phyloP scores from a whole-genome alignment of 208 protist species.

The Leishmania tropica region DNA sequence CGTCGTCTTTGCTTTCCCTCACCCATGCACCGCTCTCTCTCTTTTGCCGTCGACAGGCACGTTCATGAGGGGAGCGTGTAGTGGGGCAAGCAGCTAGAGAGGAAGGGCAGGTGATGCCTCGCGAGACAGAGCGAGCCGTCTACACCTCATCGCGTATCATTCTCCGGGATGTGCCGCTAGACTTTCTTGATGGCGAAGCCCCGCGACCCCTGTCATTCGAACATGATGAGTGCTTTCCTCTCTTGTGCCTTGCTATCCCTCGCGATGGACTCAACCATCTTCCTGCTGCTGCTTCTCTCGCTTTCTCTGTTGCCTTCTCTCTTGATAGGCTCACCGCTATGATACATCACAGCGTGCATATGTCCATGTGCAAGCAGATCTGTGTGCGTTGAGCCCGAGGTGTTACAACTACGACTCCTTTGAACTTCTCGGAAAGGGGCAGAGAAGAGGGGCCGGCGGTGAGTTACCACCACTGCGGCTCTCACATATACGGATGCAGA shows the following conservation, averaged over 20 bases:
- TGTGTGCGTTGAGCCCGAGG: not conserved
- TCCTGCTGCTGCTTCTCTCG: not conserved
- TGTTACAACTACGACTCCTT: not conserved
- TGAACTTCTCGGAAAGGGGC: not conserved
- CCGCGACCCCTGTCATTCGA: not conserved
- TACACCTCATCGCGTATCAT: not conserved
- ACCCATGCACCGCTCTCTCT: not conserved
- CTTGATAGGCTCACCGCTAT: not conserved
- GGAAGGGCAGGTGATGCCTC: not conserved
- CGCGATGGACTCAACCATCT: too few species aligned
- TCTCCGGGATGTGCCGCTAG: not conserved
- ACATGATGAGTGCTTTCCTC: not conserved
- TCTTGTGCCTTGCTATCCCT: not conserved
- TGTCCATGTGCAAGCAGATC: not conserved
- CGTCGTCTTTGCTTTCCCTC: slow-evolving; percentile 8
- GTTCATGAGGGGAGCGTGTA: too few species aligned
- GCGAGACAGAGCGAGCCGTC: not conserved
- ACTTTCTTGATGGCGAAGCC: not conserved
- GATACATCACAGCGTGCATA: not conserved
- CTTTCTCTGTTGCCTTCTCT: not conserved
- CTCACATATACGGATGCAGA: not conserved
- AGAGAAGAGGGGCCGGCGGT: not conserved
- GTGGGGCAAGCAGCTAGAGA: too few species aligned
- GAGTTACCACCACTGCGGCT: not conserved
- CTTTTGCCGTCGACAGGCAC: not conserved